phyloP scores from a whole-genome alignment of 2,329 filamentous ascomycete genomes.

The Fusarium succisae region DNA sequence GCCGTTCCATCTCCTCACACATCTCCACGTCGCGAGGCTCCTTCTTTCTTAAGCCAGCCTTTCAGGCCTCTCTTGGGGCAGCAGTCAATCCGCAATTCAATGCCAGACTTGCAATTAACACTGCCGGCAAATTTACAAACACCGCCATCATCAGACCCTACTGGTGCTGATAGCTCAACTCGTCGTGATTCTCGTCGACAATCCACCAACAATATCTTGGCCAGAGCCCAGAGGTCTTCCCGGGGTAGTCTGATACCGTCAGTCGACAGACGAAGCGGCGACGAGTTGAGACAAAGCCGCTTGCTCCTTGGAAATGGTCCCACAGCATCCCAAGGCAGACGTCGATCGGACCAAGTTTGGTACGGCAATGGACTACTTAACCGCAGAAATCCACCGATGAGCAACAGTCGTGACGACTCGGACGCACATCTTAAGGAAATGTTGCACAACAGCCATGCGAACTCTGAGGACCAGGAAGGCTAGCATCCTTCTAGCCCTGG shows the following conservation, averaged over 20 bases:
- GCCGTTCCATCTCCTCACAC: conserved; percentile 1
- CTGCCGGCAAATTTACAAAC: conserved; percentile 29
- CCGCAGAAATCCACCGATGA: conserved; percentile 4
- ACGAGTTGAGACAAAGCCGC: conserved; percentile 22
- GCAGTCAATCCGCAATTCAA: not conserved
- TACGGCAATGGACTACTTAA: conserved; percentile 11
- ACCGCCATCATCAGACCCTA: conserved; percentile 41
- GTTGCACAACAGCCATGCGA: conserved; percentile 11
- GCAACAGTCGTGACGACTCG: conserved; percentile 20
- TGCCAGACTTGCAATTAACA: not conserved
- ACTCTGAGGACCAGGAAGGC: conserved; percentile 30
- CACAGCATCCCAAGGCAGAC: conserved; percentile 1
- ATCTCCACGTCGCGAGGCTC: conserved; percentile 2
- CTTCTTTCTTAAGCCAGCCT: conserved; percentile 5
- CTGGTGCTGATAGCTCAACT: conserved; percentile 1
- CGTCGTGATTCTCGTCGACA: conserved; percentile 6
- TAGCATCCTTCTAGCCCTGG: conserved; percentile 29
- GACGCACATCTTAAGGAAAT: conserved; percentile 21
- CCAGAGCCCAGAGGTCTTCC: conserved; percentile 6
- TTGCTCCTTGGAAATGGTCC: conserved; percentile 14
- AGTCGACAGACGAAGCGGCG: not conserved
- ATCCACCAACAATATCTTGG: not conserved
- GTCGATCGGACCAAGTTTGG: conserved; percentile 13
- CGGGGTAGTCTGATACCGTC: not conserved
- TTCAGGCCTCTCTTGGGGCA: conserved; percentile 13